phyloP scores from a whole-genome alignment of 2,329 filamentous ascomycete genomes.

The Colletotrichum neosansevieriae region DNA sequence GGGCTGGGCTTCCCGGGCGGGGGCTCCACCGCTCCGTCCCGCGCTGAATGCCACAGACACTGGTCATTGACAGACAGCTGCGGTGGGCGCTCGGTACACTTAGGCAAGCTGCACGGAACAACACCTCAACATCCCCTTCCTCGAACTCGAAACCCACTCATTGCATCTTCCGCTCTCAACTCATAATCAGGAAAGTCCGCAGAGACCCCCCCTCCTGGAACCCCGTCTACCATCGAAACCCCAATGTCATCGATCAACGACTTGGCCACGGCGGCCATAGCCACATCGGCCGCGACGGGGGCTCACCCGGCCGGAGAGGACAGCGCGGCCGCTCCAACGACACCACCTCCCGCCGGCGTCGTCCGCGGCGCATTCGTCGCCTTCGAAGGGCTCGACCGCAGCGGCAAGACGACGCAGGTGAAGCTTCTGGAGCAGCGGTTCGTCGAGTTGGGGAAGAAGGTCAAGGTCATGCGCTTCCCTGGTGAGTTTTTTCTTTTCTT shows the following conservation, averaged over 20 bases:
- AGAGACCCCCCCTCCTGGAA: no score
- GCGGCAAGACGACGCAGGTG: constrained; percentile 94
- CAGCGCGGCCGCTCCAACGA: constrained; percentile 7
- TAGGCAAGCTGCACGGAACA: no score
- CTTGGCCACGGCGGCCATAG: constrained; percentile 61
- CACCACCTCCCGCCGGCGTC: constrained; percentile 29
- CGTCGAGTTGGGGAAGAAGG: constrained; percentile 60
- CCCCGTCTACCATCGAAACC: no score
- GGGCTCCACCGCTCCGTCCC: constrained; percentile 21
- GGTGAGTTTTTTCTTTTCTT: constrained; percentile 51
- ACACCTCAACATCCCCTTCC: no score
- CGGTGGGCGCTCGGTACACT: no score
- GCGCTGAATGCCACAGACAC: no score
- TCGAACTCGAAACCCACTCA: no score
- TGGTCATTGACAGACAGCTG: no score
- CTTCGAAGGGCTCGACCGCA: constrained; percentile 89
- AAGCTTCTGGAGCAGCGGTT: constrained; percentile 71
- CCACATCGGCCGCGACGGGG: constrained; percentile 49
- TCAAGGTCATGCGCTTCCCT: constrained; percentile 69
- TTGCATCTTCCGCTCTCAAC: no score
- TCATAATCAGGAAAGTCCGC: no score
- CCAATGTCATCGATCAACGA: constrained; percentile 63
- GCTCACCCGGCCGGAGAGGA: background rate
- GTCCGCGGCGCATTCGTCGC: constrained; percentile 81
- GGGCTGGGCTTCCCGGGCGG: constrained; percentile 9